Base-by-base conservation (phyloP, 164 flowering plant species). In the Warburgia ugandensis region DNA sequence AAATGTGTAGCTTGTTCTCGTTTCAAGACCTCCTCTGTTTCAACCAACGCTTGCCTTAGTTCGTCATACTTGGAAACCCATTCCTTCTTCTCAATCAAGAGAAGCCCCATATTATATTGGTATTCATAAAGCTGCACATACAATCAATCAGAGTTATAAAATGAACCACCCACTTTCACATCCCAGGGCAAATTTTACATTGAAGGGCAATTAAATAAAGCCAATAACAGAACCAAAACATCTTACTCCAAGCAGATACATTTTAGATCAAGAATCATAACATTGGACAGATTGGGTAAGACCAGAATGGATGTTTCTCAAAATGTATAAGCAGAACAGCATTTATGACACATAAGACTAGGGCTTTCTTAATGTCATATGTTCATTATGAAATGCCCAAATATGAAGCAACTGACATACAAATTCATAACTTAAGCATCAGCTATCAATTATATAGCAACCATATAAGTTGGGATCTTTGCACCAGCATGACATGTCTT, bases 51-150 rank as follows among this genome's bases (percentile, higher is more conserved):
- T 58, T 83, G 74, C 52, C 54, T 62, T 21, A 89, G 58, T 29
- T 76, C 75, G 41, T 81, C 95, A 72, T 31, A 50, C 46, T 73
- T 77, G 4, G 76, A 57, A 38, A 67, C 53, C 91, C 86, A 84
- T 29, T 83, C 86, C 44, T 81, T 77, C 65, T 89, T 86, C 74
- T 89, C 99, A 29, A 89, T 79, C 54, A 94, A 57, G 14, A 94
- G 85, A 56, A 84, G 80, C 26, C 99, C 99, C 97, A 94, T 86
- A 55, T 73, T 84, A 53, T 86, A 72, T 44, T 94, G 99, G 62
- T 94, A 94, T 39, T 84, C 86, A 65, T 47, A 65, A 30, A 94
- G 86, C 97, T 92, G 79, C 62, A 19, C 43, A 56, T 22, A 62
- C 45, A 29, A n/a, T 30, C 31, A 51, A 4, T 2, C 28, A n/a